Base-by-base conservation (phyloP, 2,329 filamentous ascomycete species). In the Pestalotiopsis sp. region DNA sequence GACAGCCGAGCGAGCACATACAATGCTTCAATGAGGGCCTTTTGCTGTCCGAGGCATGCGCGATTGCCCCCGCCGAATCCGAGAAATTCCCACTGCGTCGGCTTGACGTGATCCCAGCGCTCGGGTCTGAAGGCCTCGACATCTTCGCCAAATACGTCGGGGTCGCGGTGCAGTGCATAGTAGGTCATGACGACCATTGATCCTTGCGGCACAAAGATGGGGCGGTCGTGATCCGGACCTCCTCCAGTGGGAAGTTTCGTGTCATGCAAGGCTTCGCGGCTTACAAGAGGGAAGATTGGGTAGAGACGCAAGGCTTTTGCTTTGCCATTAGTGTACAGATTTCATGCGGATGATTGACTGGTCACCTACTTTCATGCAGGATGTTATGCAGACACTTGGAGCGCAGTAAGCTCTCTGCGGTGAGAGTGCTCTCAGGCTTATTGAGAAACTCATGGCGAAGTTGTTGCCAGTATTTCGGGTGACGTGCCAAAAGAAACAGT, bases 91-190 rank as follows among this genome's bases (percentile, higher is more conserved):
- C 70, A 71, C 52, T 70, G 68, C 27, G 17, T 55, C 25, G 70
- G 68, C 62, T 69, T 67, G 59, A 70, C 68, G 4, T 45, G n/a
- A 39, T 68, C 57, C 70, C 68, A 69, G n/a, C 69, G 67, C 57
- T 72, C 69, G 3, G 69, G 69, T 25, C 67, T 20, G 39, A 72
- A 72, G 2, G 36, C 41, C 27, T 72, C 70, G 23, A 69, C 68
- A 17, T 70, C 69, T 4, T 68, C 55, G 2, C 70, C 70, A 60
- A 69, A 72, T 1, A 71, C 69, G 1, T 65, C 27, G 11, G 69
- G 58, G 59, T 70, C 38, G 27, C 70, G 69, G 39, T 72, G 67
- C 12, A 71, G 64, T 7, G 66, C 66, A 41, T 71, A 68, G 20
- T 68, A 68, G 13, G 39, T 25, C 69, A 69, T 68, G 2, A 67